phyloP scores from a whole-genome alignment of 1,139 yeast genomes.

The Geotrichum aggregatum region DNA sequence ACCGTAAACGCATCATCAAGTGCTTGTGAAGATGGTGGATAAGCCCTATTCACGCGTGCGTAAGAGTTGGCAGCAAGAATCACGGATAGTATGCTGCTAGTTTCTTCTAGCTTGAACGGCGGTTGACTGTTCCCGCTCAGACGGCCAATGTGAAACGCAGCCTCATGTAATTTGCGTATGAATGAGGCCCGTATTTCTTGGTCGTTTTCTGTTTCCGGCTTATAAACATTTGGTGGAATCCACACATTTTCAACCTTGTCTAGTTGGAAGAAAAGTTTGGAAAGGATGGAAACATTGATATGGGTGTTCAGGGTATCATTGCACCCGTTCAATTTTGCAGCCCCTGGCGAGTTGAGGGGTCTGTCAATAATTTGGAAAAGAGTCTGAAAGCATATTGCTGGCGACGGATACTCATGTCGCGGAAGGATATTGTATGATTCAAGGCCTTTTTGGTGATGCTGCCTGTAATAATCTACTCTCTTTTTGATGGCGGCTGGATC shows the following conservation, averaged over 20 bases:
- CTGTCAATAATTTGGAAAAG: too few species aligned
- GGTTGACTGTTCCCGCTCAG: conserved; percentile 1
- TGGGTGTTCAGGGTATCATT: conserved; percentile 29
- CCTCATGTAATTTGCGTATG: not conserved
- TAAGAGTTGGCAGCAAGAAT: not conserved
- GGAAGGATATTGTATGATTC: conserved; percentile 1
- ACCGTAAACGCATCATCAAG: not conserved
- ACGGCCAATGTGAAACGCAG: not conserved
- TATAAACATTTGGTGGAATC: conserved; percentile 56
- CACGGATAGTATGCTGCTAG: not conserved
- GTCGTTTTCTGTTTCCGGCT: conserved; percentile 25
- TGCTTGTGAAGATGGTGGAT: too few species aligned
- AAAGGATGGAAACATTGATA: conserved; percentile 41
- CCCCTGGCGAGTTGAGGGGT: not conserved
- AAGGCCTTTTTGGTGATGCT: conserved; percentile 26
- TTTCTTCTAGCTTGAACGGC: not conserved
- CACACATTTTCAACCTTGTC: conserved; percentile 45
- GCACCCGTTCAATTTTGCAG: not conserved
- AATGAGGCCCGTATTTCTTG: not conserved
- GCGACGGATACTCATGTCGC: too few species aligned
- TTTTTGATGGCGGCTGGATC: conserved; percentile 24
- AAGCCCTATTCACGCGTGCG: not conserved
- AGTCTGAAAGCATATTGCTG: too few species aligned
- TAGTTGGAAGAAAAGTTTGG: conserved; percentile 43
- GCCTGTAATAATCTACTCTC: conserved; percentile 27